Evolutionary conservation across 192 early-diverging fungal species (phyloP).

Genomic region (Coemansia sp.): DNA sequence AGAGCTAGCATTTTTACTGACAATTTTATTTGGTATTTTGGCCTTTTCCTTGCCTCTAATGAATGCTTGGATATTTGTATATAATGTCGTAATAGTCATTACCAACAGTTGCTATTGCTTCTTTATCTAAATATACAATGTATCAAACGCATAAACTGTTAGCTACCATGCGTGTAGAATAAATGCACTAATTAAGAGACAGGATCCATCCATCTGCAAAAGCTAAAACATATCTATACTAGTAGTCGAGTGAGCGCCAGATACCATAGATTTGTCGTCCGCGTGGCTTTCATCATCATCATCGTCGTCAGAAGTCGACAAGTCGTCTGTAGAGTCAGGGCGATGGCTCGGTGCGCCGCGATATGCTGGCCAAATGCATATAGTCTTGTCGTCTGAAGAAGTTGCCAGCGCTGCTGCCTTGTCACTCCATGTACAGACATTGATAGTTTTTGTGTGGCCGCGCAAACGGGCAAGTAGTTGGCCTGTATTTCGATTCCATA

Average conservation of each 20-base stretch:
- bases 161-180: background rate
- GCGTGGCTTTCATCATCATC: background rate
- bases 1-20: too few species aligned
- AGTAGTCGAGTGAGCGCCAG: constrained; percentile 6
- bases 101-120: background rate
- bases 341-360: constrained; percentile 41
- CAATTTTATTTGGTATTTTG: too few species aligned
- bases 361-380: constrained; percentile 51
- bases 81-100: too few species aligned
- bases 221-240: constrained; percentile 1
- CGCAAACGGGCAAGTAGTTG: constrained; percentile 31
- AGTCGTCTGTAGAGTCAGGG: background rate
- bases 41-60: too few species aligned
- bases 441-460: constrained; percentile 43
- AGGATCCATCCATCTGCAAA: background rate
- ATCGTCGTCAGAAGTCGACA: background rate
- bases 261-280: constrained; percentile 15
- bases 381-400: constrained; percentile 47
- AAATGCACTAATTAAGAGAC: background rate
- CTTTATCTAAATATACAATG: background rate
- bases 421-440: constrained; percentile 43
- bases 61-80: too few species aligned
- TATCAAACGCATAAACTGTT: background rate
- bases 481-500: constrained; percentile 50
- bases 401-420: constrained; percentile 36